A percentile compares a stretch with the other conserved stretches of the same genome.
Evolutionary conservation across 306 rosid genomes (phyloP).

Genomic region (Gastrolobium bilobum): DNA sequence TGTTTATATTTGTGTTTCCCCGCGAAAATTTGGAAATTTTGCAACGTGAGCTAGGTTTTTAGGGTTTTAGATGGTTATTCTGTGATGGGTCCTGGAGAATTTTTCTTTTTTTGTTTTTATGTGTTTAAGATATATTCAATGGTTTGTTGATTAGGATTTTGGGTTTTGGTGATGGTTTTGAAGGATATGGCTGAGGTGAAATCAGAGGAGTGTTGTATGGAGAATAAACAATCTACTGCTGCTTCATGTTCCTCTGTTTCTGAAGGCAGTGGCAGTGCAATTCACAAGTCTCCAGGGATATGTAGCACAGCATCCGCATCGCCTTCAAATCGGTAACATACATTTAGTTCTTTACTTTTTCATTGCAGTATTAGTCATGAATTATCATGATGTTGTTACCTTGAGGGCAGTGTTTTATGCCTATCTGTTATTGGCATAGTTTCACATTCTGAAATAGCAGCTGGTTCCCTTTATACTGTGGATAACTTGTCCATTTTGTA

Average conservation of each 20-base stretch:
- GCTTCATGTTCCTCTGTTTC: slow-evolving; percentile 87
- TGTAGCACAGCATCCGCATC: slow-evolving; percentile 76
- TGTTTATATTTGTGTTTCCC: slow-evolving; percentile 48
- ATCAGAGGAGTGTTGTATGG: slow-evolving; percentile 83
- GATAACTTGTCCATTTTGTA: not conserved
- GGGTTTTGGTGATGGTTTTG: slow-evolving; percentile 64
- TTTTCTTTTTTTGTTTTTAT: slow-evolving; percentile 38
- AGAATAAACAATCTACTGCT: slow-evolving; percentile 88
- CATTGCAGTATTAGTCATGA: slow-evolving; percentile 28
- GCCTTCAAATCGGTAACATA: slow-evolving; percentile 74
- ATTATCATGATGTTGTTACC: slow-evolving; percentile 7
- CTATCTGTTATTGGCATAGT: slow-evolving; percentile 23
- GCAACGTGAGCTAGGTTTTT: slow-evolving; percentile 46
- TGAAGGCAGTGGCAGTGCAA: slow-evolving; percentile 79
- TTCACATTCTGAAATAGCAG: slow-evolving; percentile 35
- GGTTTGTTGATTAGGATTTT: slow-evolving; percentile 58
- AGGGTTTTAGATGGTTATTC: slow-evolving; percentile 52
- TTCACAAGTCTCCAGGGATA: slow-evolving; percentile 75
- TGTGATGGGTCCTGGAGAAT: slow-evolving; percentile 35
- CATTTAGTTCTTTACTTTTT: slow-evolving; percentile 41
- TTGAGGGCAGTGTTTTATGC: slow-evolving; percentile 26
- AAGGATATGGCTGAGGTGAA: slow-evolving; percentile 73
- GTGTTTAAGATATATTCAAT: slow-evolving; percentile 27
- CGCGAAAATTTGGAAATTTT: slow-evolving; percentile 49
- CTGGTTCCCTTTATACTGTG: slow-evolving; percentile 6